Percentiles rank a stretch among this genome's conserved stretches.
These are phyloP conservation scores for Dentipellis sp. DNA, from an alignment of 768 basidiomycete genomes.

Conservation along the genomic window DNA sequence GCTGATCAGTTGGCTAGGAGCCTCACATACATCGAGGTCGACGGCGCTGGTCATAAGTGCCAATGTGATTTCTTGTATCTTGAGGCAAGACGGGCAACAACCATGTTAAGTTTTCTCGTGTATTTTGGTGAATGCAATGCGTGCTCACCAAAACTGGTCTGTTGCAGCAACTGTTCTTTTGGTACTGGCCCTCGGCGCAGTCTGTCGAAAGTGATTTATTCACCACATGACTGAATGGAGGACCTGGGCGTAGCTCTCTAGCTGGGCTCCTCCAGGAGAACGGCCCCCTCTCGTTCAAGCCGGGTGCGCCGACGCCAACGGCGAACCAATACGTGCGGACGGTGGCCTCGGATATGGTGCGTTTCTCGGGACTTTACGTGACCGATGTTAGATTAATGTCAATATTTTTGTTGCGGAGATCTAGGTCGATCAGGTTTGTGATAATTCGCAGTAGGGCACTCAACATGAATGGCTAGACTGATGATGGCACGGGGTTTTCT, in stretches of 20 bases:
- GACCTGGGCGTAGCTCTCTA: slow-evolving; percentile 64
- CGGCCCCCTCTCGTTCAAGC: slow-evolving; percentile 27
- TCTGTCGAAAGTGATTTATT: not conserved
- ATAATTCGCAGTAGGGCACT: too few species aligned
- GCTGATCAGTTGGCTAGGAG: not conserved
- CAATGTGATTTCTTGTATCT: too few species aligned
- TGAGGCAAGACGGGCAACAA: too few species aligned
- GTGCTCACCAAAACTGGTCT: too few species aligned
- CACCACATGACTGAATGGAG: slow-evolving; percentile 28
- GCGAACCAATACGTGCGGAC: slow-evolving; percentile 7
- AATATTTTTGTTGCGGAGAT: too few species aligned
- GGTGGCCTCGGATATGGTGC: slow-evolving; percentile 10
- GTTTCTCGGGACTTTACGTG: not conserved
- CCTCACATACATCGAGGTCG: not conserved
- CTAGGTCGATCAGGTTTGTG: too few species aligned
- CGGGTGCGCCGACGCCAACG: not conserved
- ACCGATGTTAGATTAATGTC: too few species aligned
- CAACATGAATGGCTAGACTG: too few species aligned
- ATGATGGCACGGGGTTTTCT: not conserved
- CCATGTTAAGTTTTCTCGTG: too few species aligned
- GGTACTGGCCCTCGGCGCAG: not conserved
- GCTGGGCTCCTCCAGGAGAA: slow-evolving; percentile 69
- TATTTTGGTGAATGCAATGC: too few species aligned
- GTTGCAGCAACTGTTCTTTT: too few species aligned
- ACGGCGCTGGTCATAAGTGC: not conserved